Percentiles rank a stretch among this genome's conserved stretches.
These are phyloP conservation scores for Chlorella sp. DNA, from an alignment of 139 green algal species.

Conservation along the genomic window DNA sequence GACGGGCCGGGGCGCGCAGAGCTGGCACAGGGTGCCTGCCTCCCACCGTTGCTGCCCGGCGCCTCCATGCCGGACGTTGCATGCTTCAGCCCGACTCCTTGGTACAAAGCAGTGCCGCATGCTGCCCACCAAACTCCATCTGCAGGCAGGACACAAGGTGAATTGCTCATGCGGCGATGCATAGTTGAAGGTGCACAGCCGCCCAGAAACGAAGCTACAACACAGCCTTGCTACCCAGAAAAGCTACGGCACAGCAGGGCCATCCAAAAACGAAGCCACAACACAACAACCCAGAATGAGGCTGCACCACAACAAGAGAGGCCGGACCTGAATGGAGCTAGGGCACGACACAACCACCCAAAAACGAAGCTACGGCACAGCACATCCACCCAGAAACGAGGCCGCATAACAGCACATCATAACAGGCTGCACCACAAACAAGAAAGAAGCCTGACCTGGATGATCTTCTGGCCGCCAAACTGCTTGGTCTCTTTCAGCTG, in stretches of 20 bases:
- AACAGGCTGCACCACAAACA: no score
- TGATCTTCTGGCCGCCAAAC: conserved; percentile 44
- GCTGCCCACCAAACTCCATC: conserved; percentile 84
- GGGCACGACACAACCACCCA: background rate
- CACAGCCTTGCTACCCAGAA: background rate
- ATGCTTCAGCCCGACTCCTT: no score
- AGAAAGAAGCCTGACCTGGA: background rate
- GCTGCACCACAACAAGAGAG: no score
- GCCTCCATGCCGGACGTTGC: no score
- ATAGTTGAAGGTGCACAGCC: background rate
- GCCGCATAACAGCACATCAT: background rate
- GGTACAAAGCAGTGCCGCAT: conserved; percentile 65
- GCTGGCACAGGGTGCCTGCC: no score
- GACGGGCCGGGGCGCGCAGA: no score
- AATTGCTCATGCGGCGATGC: background rate
- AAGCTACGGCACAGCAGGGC: no score
- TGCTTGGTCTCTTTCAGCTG: conserved; percentile 67
- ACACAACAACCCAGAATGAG: background rate
- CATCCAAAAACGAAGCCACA: background rate
- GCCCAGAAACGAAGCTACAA: background rate
- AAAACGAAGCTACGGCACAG: background rate
- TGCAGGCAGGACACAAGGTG: conserved; percentile 50
- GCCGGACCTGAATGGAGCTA: background rate
- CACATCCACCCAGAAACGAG: background rate
- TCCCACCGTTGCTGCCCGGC: no score